phyloP scores from a whole-genome alignment of 2,329 filamentous ascomycete genomes.

The Trichoderma sp. region DNA sequence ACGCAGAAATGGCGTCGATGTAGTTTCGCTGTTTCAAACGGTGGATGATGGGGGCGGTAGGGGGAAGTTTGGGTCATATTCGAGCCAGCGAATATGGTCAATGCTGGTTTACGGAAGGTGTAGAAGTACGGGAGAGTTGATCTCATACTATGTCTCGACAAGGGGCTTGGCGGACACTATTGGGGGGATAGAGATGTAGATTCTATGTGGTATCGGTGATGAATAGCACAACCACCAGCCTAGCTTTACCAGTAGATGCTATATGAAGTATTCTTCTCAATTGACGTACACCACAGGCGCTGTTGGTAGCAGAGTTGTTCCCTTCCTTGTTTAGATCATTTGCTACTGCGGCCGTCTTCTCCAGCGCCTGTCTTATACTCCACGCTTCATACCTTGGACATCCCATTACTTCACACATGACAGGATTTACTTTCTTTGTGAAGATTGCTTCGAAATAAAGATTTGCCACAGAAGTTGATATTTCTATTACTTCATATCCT shows the following conservation, averaged over 20 bases:
- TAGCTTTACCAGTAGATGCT: background rate
- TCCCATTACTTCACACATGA: background rate
- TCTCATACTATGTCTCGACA: background rate
- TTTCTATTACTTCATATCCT: background rate
- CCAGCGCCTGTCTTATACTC: background rate
- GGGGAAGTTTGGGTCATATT: background rate
- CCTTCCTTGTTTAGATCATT: background rate
- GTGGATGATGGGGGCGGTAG: background rate
- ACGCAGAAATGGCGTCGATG: background rate
- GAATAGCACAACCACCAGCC: background rate
- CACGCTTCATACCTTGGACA: background rate
- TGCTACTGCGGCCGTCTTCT: background rate
- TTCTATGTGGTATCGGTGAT: background rate
- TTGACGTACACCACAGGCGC: accelerated
- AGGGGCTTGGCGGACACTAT: background rate
- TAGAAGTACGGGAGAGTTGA: background rate
- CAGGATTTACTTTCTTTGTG: background rate
- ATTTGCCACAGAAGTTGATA: background rate
- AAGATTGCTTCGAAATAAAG: background rate
- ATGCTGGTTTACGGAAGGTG: background rate
- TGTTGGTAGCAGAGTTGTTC: background rate
- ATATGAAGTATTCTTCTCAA: background rate
- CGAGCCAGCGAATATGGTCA: background rate
- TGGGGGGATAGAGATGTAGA: background rate
- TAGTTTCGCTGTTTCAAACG: background rate